These are phyloP conservation scores for Gremmenia infestans DNA, from an alignment of 2,329 filamentous ascomycete species.

Conservation along the genomic window DNA sequence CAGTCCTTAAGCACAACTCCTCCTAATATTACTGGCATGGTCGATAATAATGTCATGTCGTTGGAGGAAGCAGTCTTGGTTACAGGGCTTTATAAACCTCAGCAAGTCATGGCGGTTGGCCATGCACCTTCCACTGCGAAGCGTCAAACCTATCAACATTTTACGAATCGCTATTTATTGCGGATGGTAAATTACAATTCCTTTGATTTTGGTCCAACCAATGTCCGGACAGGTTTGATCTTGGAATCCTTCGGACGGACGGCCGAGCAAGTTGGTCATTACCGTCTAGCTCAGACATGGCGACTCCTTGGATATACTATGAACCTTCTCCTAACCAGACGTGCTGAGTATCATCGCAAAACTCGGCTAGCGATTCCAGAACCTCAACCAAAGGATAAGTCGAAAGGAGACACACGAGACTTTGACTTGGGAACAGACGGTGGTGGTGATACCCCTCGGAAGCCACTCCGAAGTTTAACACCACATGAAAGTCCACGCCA, in stretches of 20 bases:
- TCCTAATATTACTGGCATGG: constrained; percentile 33
- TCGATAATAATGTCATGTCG: constrained; percentile 42
- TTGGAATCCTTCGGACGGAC: constrained; percentile 53
- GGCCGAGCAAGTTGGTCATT: constrained; percentile 52
- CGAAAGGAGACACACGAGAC: constrained; percentile 29
- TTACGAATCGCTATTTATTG: constrained; percentile 52
- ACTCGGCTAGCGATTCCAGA: constrained; percentile 34
- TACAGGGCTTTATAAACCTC: constrained; percentile 52
- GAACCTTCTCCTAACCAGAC: constrained; percentile 46
- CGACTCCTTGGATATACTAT: constrained; percentile 54
- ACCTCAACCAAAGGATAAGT: constrained; percentile 20
- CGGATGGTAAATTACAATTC: constrained; percentile 34
- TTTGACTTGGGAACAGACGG: constrained; percentile 1
- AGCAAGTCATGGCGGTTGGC: constrained; percentile 59
- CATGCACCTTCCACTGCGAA: constrained; percentile 48
- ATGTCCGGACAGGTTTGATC: constrained; percentile 42
- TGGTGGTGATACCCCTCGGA: constrained; percentile 26
- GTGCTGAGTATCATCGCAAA: constrained; percentile 54
- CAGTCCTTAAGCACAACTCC: constrained; percentile 50
- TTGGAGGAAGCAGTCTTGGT: constrained; percentile 55
- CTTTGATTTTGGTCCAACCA: constrained; percentile 3
- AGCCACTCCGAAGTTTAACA: constrained; percentile 6
- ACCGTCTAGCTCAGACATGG: constrained; percentile 61
- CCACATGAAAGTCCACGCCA: constrained; percentile 15
- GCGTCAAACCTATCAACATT: constrained; percentile 50